A percentile compares a stretch with the other conserved stretches of the same genome.
These are phyloP conservation scores for Protomyces macrosporus DNA, from an alignment of 1,139 yeast genomes.

Conservation along the genomic window DNA sequence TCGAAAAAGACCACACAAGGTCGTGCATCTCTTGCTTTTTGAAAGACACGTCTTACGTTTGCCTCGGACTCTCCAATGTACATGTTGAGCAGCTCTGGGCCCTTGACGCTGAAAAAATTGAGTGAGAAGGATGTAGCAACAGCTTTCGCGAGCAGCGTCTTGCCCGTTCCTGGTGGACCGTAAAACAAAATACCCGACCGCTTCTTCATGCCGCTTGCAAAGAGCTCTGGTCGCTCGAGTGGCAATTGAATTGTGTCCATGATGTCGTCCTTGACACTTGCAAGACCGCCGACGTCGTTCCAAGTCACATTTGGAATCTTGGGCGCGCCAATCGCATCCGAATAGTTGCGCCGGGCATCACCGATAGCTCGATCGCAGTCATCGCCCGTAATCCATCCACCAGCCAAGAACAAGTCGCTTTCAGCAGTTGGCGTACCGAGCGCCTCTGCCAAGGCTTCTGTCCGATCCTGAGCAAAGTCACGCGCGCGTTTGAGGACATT, in stretches of 20 bases:
- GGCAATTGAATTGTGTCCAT: slow-evolving; percentile 96
- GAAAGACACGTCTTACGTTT: slow-evolving; percentile 88
- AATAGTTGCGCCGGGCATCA: slow-evolving; percentile 78
- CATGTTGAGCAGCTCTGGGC: slow-evolving; percentile 89
- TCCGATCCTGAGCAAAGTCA: slow-evolving; percentile 51
- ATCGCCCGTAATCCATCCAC: slow-evolving; percentile 47
- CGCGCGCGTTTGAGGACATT: slow-evolving; percentile 68
- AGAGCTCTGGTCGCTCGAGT: slow-evolving; percentile 81
- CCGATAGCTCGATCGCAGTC: slow-evolving; percentile 72
- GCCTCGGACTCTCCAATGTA: slow-evolving; percentile 98
- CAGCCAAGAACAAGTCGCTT: slow-evolving; percentile 15
- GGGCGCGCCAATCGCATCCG: slow-evolving; percentile 96
- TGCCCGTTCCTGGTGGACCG: slow-evolving; percentile 99
- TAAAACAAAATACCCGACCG: slow-evolving; percentile 86
- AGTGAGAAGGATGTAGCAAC: slow-evolving; percentile 91
- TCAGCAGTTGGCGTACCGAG: slow-evolving; percentile 28
- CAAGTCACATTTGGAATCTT: slow-evolving; percentile 89
- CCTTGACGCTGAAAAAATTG: slow-evolving; percentile 91
- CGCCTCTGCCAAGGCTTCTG: slow-evolving; percentile 35
- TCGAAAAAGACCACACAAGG: slow-evolving; percentile 97
- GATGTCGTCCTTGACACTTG: slow-evolving; percentile 81
- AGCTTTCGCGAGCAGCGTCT: slow-evolving; percentile 89
- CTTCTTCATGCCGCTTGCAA: slow-evolving; percentile 81
- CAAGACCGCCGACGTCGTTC: slow-evolving; percentile 93
- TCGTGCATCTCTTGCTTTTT: slow-evolving; percentile 87